These are phyloP conservation scores for Emmonsiellopsis sp. DNA, from an alignment of 2,329 filamentous ascomycete species.

Conservation along the genomic window DNA sequence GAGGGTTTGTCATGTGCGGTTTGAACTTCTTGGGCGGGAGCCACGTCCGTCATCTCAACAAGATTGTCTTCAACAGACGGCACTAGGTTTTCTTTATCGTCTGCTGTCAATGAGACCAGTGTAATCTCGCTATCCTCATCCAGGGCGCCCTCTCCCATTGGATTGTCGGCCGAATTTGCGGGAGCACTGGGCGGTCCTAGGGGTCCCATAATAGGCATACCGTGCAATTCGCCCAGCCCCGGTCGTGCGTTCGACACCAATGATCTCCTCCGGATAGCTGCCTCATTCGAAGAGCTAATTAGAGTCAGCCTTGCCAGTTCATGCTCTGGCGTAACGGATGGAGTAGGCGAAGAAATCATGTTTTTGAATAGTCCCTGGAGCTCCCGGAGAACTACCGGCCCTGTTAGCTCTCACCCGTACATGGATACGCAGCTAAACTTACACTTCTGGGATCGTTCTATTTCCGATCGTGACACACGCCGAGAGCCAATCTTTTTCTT, in stretches of 20 bases:
- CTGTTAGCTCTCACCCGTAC: neutral
- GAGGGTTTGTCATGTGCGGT: neutral
- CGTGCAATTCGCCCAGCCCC: constrained; percentile 35
- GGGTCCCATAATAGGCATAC: constrained; percentile 37
- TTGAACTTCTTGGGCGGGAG: neutral
- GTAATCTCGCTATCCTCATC: constrained; percentile 26
- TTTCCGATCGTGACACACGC: constrained; percentile 50
- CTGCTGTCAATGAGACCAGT: constrained; percentile 24
- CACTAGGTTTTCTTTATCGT: constrained; percentile 32
- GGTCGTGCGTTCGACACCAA: constrained; percentile 26
- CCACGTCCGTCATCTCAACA: constrained; percentile 16
- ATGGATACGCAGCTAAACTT: constrained; percentile 29
- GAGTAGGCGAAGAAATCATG: constrained; percentile 54
- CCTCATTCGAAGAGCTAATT: constrained; percentile 49
- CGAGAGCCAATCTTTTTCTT: constrained; percentile 67
- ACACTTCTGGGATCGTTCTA: constrained; percentile 62
- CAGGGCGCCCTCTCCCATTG: constrained; percentile 14
- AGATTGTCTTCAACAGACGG: constrained; percentile 16
- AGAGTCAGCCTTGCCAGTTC: constrained; percentile 73
- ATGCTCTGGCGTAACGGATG: constrained; percentile 60
- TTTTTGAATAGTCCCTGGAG: constrained; percentile 60
- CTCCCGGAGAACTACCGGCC: constrained; percentile 60
- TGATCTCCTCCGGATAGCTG: constrained; percentile 40
- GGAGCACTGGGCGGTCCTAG: constrained; percentile 28
- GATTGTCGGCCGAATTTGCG: constrained; percentile 15